Percentiles rank a stretch among this genome's conserved stretches.
Evolutionary conservation across 768 basidiomycete species (phyloP).

Genomic region (Termitomyces sp.): DNA sequence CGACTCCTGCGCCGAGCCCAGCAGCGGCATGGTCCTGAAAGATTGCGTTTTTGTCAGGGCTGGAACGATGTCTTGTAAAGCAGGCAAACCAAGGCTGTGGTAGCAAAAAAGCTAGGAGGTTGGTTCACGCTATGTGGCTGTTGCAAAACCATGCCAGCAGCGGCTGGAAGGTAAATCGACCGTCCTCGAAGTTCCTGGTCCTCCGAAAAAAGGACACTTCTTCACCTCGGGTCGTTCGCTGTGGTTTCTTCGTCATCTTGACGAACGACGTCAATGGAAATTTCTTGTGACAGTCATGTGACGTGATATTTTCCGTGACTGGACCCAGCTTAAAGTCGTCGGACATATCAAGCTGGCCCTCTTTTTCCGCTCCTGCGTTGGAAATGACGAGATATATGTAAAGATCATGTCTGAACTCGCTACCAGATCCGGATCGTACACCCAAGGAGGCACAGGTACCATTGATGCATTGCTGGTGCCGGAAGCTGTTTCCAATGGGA

Average conservation of each 20-base stretch:
- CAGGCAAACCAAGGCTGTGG: conserved; percentile 39
- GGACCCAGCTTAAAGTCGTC: too few relatives aligned
- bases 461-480: not conserved
- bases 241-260: not conserved
- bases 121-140: conserved; percentile 14
- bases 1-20: conserved; percentile 89
- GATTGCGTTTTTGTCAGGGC: not conserved
- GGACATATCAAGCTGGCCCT: too few relatives aligned
- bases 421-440: not conserved
- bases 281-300: not conserved
- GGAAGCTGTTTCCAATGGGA: not conserved
- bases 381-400: not conserved
- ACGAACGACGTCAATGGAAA: not conserved
- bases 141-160: conserved; percentile 28
- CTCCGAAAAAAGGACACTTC: not conserved
- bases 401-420: not conserved
- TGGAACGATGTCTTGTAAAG: not conserved
- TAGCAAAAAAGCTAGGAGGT: conserved; percentile 48
- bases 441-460: not conserved
- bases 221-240: not conserved
- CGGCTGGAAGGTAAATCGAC: conserved; percentile 14
- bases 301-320: not conserved
- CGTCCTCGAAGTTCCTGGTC: not conserved
- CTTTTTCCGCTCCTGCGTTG: not conserved
- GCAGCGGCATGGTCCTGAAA: conserved; percentile 90